phyloP scores from a whole-genome alignment of 495 filamentous ascomycete genomes.

The Penicillium turbatum region DNA sequence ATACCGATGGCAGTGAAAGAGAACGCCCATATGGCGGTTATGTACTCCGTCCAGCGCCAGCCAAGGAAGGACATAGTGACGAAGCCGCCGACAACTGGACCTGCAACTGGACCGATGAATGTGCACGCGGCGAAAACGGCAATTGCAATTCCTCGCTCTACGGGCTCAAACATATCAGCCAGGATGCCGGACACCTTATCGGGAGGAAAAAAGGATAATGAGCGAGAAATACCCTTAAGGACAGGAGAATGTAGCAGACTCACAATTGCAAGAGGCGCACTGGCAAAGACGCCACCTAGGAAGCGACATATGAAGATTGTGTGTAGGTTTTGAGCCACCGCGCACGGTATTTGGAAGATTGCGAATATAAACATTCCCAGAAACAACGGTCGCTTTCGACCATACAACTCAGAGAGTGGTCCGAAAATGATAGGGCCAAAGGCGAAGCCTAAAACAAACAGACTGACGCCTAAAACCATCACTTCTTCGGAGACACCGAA shows the following conservation, averaged over 20 bases:
- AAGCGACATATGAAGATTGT: constrained; percentile 55
- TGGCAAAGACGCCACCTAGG: constrained; percentile 51
- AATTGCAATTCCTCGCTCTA: constrained; percentile 53
- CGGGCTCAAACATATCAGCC: constrained; percentile 54
- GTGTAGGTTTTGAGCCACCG: constrained; percentile 48
- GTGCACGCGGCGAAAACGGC: constrained; percentile 47
- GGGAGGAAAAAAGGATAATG: neutral
- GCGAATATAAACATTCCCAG: constrained; percentile 46
- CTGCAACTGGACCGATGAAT: constrained; percentile 53
- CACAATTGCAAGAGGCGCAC: constrained; percentile 55
- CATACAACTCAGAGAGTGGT: constrained; percentile 73
- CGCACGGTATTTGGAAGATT: constrained; percentile 54
- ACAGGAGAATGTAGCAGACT: neutral
- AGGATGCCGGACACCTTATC: constrained; percentile 43
- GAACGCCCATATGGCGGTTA: constrained; percentile 49
- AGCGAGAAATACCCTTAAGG: neutral
- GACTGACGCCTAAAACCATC: constrained; percentile 41
- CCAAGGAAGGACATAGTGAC: constrained; percentile 44
- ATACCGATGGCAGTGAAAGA: constrained; percentile 40
- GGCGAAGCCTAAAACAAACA: constrained; percentile 46
- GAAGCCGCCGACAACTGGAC: constrained; percentile 54
- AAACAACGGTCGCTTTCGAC: constrained; percentile 54
- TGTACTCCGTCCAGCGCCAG: constrained; percentile 59
- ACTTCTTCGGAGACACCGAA: constrained; percentile 43
- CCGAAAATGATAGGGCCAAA: constrained; percentile 49